Evolutionary conservation across 2,329 filamentous ascomycete species (phyloP).

Genomic region (Ophiocordyceps unilateralis): DNA sequence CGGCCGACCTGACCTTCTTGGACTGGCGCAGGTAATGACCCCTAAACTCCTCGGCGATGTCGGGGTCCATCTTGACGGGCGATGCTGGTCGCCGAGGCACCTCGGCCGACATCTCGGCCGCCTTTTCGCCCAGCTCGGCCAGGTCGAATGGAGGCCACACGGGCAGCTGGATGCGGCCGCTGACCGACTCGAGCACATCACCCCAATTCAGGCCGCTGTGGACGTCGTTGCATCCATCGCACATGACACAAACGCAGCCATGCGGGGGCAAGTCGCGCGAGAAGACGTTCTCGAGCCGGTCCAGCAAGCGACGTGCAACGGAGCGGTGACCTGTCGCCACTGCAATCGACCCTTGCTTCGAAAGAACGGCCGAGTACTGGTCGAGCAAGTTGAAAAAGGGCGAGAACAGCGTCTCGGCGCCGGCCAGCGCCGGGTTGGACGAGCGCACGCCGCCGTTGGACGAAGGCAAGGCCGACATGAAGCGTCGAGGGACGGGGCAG

Average conservation of each 20-base stretch:
- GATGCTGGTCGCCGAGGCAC: conserved; percentile 38
- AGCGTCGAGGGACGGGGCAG: conserved; percentile 52
- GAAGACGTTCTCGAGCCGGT: conserved; percentile 87
- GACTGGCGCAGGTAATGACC: conserved; percentile 86
- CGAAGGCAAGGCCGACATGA: conserved; percentile 47
- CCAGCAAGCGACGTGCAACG: conserved; percentile 75
- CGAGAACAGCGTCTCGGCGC: conserved; percentile 60
- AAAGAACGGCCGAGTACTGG: conserved; percentile 68
- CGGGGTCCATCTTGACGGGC: conserved; percentile 67
- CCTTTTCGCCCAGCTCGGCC: conserved; percentile 41
- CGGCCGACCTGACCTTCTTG: conserved; percentile 78
- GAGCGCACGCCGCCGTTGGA: conserved; percentile 35
- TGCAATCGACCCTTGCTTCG: conserved; percentile 73
- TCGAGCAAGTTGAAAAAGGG: conserved; percentile 72
- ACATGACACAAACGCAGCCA: conserved; percentile 76
- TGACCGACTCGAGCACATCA: conserved; percentile 84
- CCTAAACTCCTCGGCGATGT: conserved; percentile 83
- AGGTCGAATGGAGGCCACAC: conserved; percentile 79
- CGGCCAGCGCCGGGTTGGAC: conserved; percentile 46
- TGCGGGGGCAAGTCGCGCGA: conserved; percentile 78
- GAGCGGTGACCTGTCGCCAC: conserved; percentile 92
- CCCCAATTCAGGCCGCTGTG: conserved; percentile 78
- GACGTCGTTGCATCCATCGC: conserved; percentile 42
- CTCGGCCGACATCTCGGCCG: conserved; percentile 44
- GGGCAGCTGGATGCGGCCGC: conserved; percentile 71